Base-by-base conservation (phyloP, 805 yeast species). In the Saturnispora saitoi region DNA sequence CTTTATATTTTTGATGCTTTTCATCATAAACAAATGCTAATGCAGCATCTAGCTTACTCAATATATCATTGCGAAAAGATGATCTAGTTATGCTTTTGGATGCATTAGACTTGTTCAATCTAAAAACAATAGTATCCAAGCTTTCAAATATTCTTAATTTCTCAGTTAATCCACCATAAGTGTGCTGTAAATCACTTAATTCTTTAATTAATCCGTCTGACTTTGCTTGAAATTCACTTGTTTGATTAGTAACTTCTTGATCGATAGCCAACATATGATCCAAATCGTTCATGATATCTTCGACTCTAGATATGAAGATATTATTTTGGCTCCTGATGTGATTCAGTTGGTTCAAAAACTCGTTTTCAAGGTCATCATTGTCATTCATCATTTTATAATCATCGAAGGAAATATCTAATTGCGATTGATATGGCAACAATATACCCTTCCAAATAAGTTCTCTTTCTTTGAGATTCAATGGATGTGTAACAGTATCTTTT, bases 21-120 rank as follows among this genome's bases (percentile, higher is more conserved):
- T 81, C 76, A 3, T 67, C 65, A 8, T 72, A 69, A 4, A 81
- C 71, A 60, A 86, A 90, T 2, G 58, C 65, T 34, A 90, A 64
- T 32, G 95, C 86, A 14, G 65, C 68, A 58, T 89, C 95, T 43
- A 91, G 68, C 46, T 78, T 77, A 1, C 45, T 51, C 46, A 91
- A 63, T 57, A 80, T 69, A 3, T 70, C 67, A 4, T 68, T 65
- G 20, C 66, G 67, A 65, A 86, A 86, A 10, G 76, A 71, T 20
- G 74, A 71, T 49, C 74, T 73, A 41, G 77, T 72, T 4, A 89
- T 89, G 32, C 83, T 72, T n/a, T 83, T 76, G 1, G 86, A 87
- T 1, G 77, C 70, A 49, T 67, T 64, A 2, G 86, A 81, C 24
- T 80, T 75, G 54, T 88, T 83, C 52, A 91, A 72, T 38, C 73